These are phyloP conservation scores for Pseudoscleropodium purum DNA, from an alignment of 225 moss, liverwort and hornwort species.

Conservation along the genomic window DNA sequence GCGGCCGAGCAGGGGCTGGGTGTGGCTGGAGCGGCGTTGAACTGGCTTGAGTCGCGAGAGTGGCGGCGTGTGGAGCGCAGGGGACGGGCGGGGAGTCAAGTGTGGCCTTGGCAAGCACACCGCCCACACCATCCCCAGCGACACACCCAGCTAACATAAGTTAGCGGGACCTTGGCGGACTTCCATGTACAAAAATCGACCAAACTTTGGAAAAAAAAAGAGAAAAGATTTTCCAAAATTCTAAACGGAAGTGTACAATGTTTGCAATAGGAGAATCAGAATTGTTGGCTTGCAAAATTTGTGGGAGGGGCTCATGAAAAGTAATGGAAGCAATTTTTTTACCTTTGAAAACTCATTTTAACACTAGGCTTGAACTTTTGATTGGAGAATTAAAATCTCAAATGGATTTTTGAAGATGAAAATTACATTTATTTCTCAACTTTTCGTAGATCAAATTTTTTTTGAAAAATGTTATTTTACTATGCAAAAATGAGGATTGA, in stretches of 20 bases:
- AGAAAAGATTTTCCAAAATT: not conserved
- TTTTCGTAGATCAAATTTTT: no score
- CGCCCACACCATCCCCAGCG: not conserved
- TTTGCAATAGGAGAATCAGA: not conserved
- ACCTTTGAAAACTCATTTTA: fast-evolving
- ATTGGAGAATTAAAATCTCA: no score
- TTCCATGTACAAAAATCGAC: not conserved
- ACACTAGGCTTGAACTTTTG: not conserved
- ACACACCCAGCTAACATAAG: not conserved
- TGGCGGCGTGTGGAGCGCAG: not conserved
- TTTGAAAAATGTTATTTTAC: no score
- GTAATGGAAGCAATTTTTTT: not conserved
- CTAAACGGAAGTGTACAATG: not conserved
- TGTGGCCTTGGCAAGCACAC: not conserved
- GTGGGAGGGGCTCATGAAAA: not conserved
- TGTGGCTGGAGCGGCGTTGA: not conserved
- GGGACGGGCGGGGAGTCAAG: not conserved
- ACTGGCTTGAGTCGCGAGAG: not conserved
- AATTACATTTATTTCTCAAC: no score
- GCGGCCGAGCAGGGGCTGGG: not conserved
- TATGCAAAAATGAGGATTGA: no score
- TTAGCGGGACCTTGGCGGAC: not conserved
- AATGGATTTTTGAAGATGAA: no score
- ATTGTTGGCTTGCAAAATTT: not conserved
- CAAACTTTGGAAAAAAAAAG: not conserved